Evolutionary conservation across 495 filamentous ascomycete genomes (phyloP).

Genomic region (Lasiosphaeriaceae sp.): DNA sequence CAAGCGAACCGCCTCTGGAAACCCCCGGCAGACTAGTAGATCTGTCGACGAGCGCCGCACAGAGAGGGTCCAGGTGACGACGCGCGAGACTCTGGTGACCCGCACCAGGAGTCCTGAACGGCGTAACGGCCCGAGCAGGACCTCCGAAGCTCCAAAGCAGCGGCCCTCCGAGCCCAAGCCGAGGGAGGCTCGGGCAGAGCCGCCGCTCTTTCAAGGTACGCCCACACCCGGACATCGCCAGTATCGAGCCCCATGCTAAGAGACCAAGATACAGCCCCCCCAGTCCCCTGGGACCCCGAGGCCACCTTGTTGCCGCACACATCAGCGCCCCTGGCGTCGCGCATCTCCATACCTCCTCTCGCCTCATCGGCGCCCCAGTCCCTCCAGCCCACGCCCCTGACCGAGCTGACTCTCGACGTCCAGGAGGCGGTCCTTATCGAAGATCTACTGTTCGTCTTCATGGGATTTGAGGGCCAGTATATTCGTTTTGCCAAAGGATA

Average conservation of each 20-base stretch:
- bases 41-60: conserved; percentile 39
- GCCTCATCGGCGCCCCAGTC: conserved; percentile 67
- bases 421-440: conserved; percentile 87
- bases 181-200: conserved; percentile 42
- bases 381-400: conserved; percentile 67
- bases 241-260: background rate
- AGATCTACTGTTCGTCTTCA: conserved; percentile 89
- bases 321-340: conserved; percentile 79
- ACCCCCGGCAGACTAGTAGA: conserved; percentile 36
- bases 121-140: conserved; percentile 37
- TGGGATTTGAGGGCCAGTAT: conserved; percentile 98
- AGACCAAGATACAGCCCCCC: background rate
- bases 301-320: conserved; percentile 78
- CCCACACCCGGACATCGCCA: background rate
- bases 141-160: conserved; percentile 36
- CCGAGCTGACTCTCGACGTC: conserved; percentile 66
- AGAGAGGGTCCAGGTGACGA: conserved; percentile 57
- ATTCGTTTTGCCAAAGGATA: conserved; percentile 80
- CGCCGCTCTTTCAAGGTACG: conserved; percentile 26
- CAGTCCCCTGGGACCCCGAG: conserved; percentile 69
- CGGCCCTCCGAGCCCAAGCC: conserved; percentile 40
- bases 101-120: conserved; percentile 65
- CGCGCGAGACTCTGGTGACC: conserved; percentile 59
- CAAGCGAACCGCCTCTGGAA: conserved; percentile 42
- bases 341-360: conserved; percentile 79